phyloP scores from a whole-genome alignment of 2,329 filamentous ascomycete genomes.

The Stachybotrys echinatus region DNA sequence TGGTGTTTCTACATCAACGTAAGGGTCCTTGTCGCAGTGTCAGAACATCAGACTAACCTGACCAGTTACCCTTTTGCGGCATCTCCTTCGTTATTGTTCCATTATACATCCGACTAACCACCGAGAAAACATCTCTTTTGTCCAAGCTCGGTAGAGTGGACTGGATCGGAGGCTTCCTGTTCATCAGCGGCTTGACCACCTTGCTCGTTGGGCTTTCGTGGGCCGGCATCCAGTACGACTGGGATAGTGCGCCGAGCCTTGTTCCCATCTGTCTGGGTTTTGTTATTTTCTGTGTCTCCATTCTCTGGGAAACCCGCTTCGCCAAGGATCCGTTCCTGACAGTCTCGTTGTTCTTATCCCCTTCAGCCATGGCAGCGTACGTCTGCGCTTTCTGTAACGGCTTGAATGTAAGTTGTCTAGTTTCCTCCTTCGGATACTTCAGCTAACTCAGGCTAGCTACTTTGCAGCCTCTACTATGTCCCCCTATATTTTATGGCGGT shows the following conservation, averaged over 20 bases:
- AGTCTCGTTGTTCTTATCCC: neutral
- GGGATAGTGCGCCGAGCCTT: neutral
- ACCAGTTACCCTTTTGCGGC: neutral
- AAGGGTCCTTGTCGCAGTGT: neutral
- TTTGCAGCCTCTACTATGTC: neutral
- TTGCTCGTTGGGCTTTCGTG: neutral
- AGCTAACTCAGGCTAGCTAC: neutral
- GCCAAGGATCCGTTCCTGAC: neutral
- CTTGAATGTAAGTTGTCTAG: neutral
- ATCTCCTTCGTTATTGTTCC: neutral
- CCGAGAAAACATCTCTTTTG: neutral
- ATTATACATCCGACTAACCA: neutral
- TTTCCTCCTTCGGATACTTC: neutral
- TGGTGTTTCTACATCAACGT: constrained; percentile 3
- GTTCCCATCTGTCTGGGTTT: neutral
- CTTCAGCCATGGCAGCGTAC: neutral
- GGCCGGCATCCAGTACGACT: neutral
- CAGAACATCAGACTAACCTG: neutral
- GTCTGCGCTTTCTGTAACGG: neutral
- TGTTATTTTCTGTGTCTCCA: neutral
- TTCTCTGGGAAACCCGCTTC: neutral
- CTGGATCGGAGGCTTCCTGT: neutral
- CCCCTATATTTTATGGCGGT: neutral
- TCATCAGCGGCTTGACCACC: neutral
- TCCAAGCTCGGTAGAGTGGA: neutral